Evolutionary conservation across 2,329 filamentous ascomycete species (phyloP).

Genomic region (Chaetomium strumarium): DNA sequence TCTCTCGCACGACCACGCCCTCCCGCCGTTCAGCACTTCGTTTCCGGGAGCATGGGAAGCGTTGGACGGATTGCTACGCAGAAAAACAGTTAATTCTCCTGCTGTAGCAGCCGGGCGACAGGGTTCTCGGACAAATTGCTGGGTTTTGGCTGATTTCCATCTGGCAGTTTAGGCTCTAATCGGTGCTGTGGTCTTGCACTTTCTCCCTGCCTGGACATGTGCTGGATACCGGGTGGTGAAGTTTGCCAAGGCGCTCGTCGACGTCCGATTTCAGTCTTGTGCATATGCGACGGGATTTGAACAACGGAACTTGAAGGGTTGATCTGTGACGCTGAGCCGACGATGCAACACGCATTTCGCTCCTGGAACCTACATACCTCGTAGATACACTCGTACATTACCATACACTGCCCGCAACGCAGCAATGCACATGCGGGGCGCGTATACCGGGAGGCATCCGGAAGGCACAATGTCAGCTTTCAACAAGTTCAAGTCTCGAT

Average conservation of each 20-base stretch:
- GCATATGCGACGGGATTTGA: slow-evolving; percentile 21
- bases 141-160: slow-evolving; percentile 29
- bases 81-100: background rate
- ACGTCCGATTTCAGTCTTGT: slow-evolving; percentile 19
- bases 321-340: slow-evolving; percentile 3
- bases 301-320: slow-evolving; percentile 4
- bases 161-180: slow-evolving; percentile 28
- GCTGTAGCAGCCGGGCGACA: too few species aligned
- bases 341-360: slow-evolving; percentile 11
- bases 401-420: too few species aligned
- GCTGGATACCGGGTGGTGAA: slow-evolving; percentile 5
- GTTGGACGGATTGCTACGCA: background rate
- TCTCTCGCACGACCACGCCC: slow-evolving; percentile 19
- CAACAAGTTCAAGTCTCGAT: background rate
- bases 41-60: slow-evolving; percentile 17
- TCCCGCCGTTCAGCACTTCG: slow-evolving; percentile 15
- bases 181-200: slow-evolving; percentile 2
- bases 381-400: too few species aligned
- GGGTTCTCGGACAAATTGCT: slow-evolving; percentile 22
- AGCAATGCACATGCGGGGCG: slow-evolving; percentile 5
- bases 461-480: slow-evolving; percentile 9
- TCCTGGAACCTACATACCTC: slow-evolving; percentile 8
- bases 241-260: slow-evolving; percentile 18
- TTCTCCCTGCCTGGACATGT: slow-evolving; percentile 13
- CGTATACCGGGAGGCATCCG: slow-evolving; percentile 8